Conservation (phyloP, 78 protist genomes). For the Trichosphaerium sp. region DNA sequence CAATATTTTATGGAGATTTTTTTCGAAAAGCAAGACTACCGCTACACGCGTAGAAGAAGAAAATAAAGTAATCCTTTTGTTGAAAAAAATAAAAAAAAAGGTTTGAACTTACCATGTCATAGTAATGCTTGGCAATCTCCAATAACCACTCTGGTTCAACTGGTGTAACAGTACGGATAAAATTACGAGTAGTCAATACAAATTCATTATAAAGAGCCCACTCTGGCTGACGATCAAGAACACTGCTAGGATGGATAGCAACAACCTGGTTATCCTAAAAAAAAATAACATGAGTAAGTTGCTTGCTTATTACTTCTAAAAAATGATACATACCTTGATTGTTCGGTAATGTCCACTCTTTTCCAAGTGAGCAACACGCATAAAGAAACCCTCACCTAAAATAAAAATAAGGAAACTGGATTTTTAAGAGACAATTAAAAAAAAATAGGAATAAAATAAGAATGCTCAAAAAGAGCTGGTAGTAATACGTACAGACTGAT, state of each 20-base stretch:
- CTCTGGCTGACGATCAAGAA: conserved; percentile 83
- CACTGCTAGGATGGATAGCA: conserved; percentile 88
- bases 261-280: conserved; percentile 11
- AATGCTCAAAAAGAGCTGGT: too few relatives aligned
- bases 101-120: too few relatives aligned
- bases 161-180: conserved; percentile 87
- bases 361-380: conserved; percentile 95
- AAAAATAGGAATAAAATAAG: too few relatives aligned
- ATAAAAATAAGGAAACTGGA: too few relatives aligned
- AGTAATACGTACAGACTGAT: too few relatives aligned
- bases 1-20: too few relatives aligned
- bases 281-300: neutral
- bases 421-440: too few relatives aligned
- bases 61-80: too few relatives aligned
- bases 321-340: conserved; percentile 75
- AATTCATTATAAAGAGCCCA: conserved; percentile 97
- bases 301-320: neutral
- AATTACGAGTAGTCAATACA: conserved; percentile 88
- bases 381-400: conserved; percentile 87
- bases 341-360: conserved; percentile 87
- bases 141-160: conserved; percentile 80
- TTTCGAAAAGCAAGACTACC: too few relatives aligned
- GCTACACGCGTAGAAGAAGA: too few relatives aligned
- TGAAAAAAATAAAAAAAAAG: too few relatives aligned
- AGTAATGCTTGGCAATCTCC: too few relatives aligned